Conservation (phyloP, 805 yeast genomes). For the Isabelozyma rhagii region DNA sequence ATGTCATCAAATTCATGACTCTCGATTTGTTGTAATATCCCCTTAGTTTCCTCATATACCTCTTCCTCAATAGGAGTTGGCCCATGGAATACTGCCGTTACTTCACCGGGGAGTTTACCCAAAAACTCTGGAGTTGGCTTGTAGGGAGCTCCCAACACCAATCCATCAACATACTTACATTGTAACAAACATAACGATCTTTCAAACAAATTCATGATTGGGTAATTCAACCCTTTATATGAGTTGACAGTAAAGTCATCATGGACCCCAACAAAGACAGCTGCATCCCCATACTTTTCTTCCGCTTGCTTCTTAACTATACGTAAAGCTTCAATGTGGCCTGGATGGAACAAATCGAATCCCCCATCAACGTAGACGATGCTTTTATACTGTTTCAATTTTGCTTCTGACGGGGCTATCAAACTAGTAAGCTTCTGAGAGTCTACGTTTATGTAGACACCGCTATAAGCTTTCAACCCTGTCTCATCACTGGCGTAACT, state of each 20-base stretch:
- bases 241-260: constrained; percentile 55
- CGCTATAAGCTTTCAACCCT: constrained; percentile 57
- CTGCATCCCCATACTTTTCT: constrained; percentile 23
- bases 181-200: constrained; percentile 85
- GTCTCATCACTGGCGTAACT: constrained; percentile 62
- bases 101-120: constrained; percentile 33
- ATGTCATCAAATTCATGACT: constrained; percentile 62
- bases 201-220: constrained; percentile 86
- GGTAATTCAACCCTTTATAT: constrained; percentile 62
- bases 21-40: constrained; percentile 40
- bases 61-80: constrained; percentile 41
- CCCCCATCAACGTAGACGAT: constrained; percentile 71
- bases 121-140: constrained; percentile 42
- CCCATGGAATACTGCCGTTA: constrained; percentile 52
- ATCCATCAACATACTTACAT: constrained; percentile 78
- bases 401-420: constrained; percentile 28
- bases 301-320: constrained; percentile 39
- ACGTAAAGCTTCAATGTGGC: constrained; percentile 76
- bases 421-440: constrained; percentile 21
- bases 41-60: constrained; percentile 28
- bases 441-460: constrained; percentile 46
- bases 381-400: constrained; percentile 12
- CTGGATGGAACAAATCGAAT: constrained; percentile 91
- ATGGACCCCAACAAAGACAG: constrained; percentile 66
- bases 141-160: constrained; percentile 69